phyloP scores from a whole-genome alignment of 2,329 filamentous ascomycete genomes.

The Colletotrichum paranaense region DNA sequence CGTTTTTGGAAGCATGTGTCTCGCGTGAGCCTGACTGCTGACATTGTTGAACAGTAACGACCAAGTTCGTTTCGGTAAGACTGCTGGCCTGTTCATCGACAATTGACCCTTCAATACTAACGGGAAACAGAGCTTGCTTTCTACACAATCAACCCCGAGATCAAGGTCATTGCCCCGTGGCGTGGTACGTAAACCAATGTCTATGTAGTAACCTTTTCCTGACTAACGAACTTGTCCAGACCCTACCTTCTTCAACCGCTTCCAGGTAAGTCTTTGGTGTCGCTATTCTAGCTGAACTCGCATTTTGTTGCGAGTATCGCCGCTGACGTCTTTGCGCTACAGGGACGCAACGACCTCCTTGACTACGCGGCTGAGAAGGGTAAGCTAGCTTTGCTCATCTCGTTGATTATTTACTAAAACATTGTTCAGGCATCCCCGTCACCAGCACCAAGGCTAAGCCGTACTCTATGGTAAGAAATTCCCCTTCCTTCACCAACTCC shows the following conservation, averaged over 20 bases:
- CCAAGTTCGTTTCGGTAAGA: slow-evolving; percentile 50
- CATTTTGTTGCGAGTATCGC: too few species aligned
- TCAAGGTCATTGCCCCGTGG: slow-evolving; percentile 81
- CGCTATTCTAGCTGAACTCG: slow-evolving; percentile 3
- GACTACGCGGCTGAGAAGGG: slow-evolving; percentile 74
- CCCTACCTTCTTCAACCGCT: slow-evolving; percentile 76
- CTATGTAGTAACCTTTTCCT: background rate
- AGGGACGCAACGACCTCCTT: slow-evolving; percentile 77
- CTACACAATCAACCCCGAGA: slow-evolving; percentile 43
- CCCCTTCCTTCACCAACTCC: background rate
- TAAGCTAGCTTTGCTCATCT: background rate
- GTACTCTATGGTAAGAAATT: slow-evolving; percentile 66
- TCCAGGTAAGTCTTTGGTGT: slow-evolving; percentile 53
- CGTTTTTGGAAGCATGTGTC: background rate
- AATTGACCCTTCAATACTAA: background rate
- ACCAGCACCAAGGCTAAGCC: slow-evolving; percentile 76
- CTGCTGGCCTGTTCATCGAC: background rate
- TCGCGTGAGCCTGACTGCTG: background rate
- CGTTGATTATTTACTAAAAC: background rate
- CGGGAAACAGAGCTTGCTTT: slow-evolving; percentile 44
- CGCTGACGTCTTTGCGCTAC: slow-evolving; percentile 1
- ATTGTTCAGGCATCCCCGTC: slow-evolving; percentile 68
- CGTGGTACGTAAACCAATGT: background rate
- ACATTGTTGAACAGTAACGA: slow-evolving; percentile 35
- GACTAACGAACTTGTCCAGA: slow-evolving; percentile 56